Percentiles rank a stretch among this genome's conserved stretches.
phyloP scores from a whole-genome alignment of 441 rosid genomes.

The Brassica balearica region DNA sequence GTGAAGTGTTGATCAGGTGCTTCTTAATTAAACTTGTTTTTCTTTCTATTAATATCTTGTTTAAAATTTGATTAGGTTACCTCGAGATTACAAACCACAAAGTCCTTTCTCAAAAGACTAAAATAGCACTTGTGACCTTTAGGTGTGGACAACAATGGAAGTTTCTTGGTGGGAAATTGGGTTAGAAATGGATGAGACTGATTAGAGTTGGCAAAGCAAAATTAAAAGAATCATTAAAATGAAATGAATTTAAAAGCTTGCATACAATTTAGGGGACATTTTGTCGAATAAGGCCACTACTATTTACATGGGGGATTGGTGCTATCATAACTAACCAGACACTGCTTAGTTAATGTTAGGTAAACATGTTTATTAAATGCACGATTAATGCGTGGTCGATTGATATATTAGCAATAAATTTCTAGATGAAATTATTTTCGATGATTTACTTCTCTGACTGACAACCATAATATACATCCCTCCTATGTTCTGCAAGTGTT shows the following conservation, averaged over 20 bases:
- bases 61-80: constrained; percentile 50
- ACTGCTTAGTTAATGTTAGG: constrained; percentile 52
- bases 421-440: constrained; percentile 49
- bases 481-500: constrained; percentile 33
- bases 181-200: constrained; percentile 38
- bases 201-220: constrained; percentile 47
- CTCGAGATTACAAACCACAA: constrained; percentile 40
- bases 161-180: constrained; percentile 42
- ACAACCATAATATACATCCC: constrained; percentile 43
- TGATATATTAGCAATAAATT: constrained; percentile 11
- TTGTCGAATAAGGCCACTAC: constrained; percentile 59
- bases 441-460: constrained; percentile 42
- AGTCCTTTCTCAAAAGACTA: constrained; percentile 34
- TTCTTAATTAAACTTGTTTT: constrained; percentile 21
- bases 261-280: constrained; percentile 73
- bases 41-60: background rate
- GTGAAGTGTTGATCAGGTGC: constrained; percentile 30
- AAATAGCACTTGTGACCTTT: constrained; percentile 35
- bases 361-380: constrained; percentile 53
- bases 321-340: constrained; percentile 41
- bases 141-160: constrained; percentile 45
- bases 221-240: constrained; percentile 11
- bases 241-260: constrained; percentile 39
- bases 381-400: constrained; percentile 23
- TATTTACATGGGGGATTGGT: constrained; percentile 41